Conservation (phyloP, 192 early-diverging fungal species). For the Coemansia aciculifera region DNA sequence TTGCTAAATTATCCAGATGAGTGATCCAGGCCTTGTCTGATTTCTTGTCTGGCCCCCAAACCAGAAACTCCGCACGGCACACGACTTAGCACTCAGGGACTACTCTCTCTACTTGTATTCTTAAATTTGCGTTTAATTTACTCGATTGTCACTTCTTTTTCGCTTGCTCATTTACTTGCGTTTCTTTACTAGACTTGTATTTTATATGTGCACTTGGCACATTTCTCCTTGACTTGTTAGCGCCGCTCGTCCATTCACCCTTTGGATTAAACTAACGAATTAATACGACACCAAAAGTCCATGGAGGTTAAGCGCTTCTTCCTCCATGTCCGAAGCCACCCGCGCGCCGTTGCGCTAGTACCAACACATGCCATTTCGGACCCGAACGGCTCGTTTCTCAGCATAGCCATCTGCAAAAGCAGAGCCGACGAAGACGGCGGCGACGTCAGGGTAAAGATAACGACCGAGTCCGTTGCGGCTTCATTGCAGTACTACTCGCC, state of each 20-base stretch:
- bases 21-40: neutral
- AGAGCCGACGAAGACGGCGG: conserved; percentile 7
- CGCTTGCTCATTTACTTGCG: too few species aligned
- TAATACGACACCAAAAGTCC: neutral
- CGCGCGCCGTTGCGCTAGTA: conserved; percentile 63
- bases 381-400: conserved; percentile 24
- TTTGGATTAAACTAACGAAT: neutral
- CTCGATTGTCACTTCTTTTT: neutral
- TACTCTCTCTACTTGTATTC: neutral
- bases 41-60: neutral
- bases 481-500: conserved; percentile 33
- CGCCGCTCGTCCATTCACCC: neutral
- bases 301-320: conserved; percentile 55
- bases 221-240: neutral
- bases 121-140: neutral
- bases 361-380: conserved; percentile 57
- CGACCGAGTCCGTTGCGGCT: conserved; percentile 16
- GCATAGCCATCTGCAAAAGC: conserved; percentile 11
- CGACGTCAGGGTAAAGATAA: conserved; percentile 17
- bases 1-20: neutral
- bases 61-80: neutral
- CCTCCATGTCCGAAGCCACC: conserved; percentile 55
- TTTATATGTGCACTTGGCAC: neutral
- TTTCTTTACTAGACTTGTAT: neutral
- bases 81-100: neutral